Base-by-base conservation (phyloP, 768 basidiomycete genomes). In the Zangia roseola region DNA sequence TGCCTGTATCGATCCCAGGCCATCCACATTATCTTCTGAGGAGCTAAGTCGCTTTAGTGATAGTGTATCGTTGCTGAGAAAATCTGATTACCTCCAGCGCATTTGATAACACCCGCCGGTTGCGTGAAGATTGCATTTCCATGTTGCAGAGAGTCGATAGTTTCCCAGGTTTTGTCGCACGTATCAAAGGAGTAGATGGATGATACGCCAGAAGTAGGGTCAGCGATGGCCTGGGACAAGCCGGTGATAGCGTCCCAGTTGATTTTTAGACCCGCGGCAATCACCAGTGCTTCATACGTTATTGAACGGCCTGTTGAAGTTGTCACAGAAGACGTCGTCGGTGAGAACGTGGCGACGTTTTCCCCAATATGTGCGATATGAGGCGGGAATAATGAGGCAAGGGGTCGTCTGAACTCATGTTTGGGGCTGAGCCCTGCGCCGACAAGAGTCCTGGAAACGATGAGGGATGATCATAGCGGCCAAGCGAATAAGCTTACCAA, bases 11-110 rank as follows among this genome's bases (percentile, higher is more conserved):
- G 74, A 63, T 94, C 90, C 89, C 90, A 92, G 39, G 90, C 88
- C 88, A 93, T 91, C 91, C 92, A 95, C 89, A 95, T 93, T 45
- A 94, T 88, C 70, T 94, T 93, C 63, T 92, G 89, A 17, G 89
- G 88, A 14, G 86, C 88, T 89, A 55, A 33, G n/a, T 30, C 19
- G 30, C 25, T 35, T 52, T 5, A 59, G 56, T 17, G 43, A 43
- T 10, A 38, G 35, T 25, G 33, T 40, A 36, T 20, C 16, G 20
- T 19, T 33, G 47, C 6, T 17, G 21, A 1, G 10, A 25, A 28
- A 23, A 26, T 12, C 56, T 25, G 49, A 65, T 56, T 59, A 88
- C 90, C 89, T 73, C 91, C 87, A 58, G 94, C 88, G 65, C 94
- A 98, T 69, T 99, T 99, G 63, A 99, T 80, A 21, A 91, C 71